Conservation (phyloP, 2,329 filamentous ascomycete species). For the Clarireedia hainanense region DNA sequence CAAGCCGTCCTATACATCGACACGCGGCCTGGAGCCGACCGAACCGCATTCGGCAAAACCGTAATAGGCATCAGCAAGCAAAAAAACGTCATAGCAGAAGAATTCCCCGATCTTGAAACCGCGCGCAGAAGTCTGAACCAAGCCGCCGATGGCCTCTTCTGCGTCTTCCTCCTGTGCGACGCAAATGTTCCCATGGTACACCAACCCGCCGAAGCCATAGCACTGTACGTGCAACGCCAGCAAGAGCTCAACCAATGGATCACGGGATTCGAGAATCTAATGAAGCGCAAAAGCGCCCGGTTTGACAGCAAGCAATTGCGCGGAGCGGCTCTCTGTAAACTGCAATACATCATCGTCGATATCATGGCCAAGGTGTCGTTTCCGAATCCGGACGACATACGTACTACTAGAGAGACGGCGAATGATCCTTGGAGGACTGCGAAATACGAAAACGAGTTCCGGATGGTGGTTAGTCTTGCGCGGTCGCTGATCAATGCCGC, state of each 20-base stretch:
- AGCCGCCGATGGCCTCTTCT: conserved; percentile 21
- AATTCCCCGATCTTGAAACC: conserved; percentile 19
- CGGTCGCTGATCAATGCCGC: conserved; percentile 21
- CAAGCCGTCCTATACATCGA: conserved; percentile 27
- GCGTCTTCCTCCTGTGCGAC: conserved; percentile 20
- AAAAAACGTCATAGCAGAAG: conserved; percentile 12
- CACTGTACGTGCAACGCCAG: conserved; percentile 12
- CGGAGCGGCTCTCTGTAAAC: conserved; percentile 25
- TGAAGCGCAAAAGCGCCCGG: conserved; percentile 15
- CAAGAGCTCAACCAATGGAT: conserved; percentile 18
- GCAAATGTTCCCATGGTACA: conserved; percentile 10
- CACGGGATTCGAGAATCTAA: conserved; percentile 22
- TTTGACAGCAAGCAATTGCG: conserved; percentile 23
- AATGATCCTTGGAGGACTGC: neutral
- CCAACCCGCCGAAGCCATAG: conserved; percentile 14
- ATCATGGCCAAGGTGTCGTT: conserved; percentile 18
- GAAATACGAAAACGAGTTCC: conserved; percentile 13
- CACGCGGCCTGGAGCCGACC: conserved; percentile 15
- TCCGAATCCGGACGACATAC: conserved; percentile 3
- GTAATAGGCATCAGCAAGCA: conserved; percentile 13
- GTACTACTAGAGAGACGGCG: neutral
- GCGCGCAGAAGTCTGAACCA: conserved; percentile 19
- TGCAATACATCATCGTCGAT: conserved; percentile 20
- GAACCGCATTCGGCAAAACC: conserved; percentile 14
- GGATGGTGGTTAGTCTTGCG: conserved; percentile 18